These are phyloP conservation scores for Physcomitrellopsis africana DNA, from an alignment of 225 moss, liverwort and hornwort genomes.

Conservation along the genomic window DNA sequence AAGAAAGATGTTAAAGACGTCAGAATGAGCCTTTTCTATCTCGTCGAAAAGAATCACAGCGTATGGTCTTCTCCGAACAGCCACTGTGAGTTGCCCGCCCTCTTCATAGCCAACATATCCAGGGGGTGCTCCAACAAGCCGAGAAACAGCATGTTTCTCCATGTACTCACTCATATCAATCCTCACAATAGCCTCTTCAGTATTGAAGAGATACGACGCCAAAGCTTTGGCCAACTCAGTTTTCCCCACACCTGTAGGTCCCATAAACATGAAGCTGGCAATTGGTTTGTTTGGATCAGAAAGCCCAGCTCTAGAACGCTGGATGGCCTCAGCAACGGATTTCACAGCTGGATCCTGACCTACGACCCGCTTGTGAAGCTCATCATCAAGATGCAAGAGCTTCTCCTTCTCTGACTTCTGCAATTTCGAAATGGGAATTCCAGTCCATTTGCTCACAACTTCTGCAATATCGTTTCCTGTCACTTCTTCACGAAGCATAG, in stretches of 20 bases:
- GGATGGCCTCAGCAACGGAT: slow-evolving; percentile 39
- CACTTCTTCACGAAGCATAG: slow-evolving; percentile 57
- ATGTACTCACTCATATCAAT: slow-evolving; percentile 46
- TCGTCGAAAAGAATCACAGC: slow-evolving; percentile 48
- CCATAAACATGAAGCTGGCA: slow-evolving; percentile 37
- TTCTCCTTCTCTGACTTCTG: slow-evolving; percentile 20
- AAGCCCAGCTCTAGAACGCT: slow-evolving; percentile 47
- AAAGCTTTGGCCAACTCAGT: slow-evolving; percentile 38
- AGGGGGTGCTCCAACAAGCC: slow-evolving; percentile 50
- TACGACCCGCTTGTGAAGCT: slow-evolving; percentile 29
- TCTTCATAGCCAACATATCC: slow-evolving; percentile 50
- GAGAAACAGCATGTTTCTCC: slow-evolving; percentile 38
- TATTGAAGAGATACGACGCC: slow-evolving; percentile 27
- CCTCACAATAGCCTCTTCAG: slow-evolving; percentile 35
- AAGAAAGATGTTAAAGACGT: slow-evolving; percentile 44
- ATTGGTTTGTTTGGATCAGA: slow-evolving; percentile 35
- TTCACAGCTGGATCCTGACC: slow-evolving; percentile 38
- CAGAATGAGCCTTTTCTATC: slow-evolving; percentile 29
- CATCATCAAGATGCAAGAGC: slow-evolving; percentile 29
- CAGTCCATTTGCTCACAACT: slow-evolving; percentile 31
- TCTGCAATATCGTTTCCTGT: slow-evolving; percentile 29
- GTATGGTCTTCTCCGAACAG: slow-evolving; percentile 44
- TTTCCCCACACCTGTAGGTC: slow-evolving; percentile 36
- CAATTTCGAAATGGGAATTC: slow-evolving; percentile 33
- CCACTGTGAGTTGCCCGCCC: slow-evolving; percentile 49